These are phyloP conservation scores for Larix kaempferi DNA, from an alignment of 75 land plant species.

Conservation along the genomic window DNA sequence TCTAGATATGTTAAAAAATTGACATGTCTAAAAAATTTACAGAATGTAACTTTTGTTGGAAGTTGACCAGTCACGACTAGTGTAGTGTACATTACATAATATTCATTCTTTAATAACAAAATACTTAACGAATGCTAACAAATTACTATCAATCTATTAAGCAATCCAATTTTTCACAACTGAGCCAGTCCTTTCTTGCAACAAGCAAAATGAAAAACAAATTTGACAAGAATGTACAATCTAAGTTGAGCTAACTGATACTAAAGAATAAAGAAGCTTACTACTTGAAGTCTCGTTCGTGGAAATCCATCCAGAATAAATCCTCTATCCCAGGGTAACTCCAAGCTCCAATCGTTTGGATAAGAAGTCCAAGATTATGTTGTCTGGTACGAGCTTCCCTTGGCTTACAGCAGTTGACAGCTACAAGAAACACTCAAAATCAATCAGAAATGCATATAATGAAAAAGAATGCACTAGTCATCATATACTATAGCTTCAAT, in stretches of 20 bases:
- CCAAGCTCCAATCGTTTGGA: slow-evolving; percentile 76
- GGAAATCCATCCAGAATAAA: slow-evolving; percentile 93
- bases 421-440: slow-evolving; percentile 16
- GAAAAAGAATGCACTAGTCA: neutral
- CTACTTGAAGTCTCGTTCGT: slow-evolving; percentile 75
- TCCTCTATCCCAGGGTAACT: slow-evolving; percentile 63
- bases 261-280: slow-evolving; percentile 29
- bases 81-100: neutral
- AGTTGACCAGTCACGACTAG: neutral
- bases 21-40: neutral
- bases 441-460: neutral
- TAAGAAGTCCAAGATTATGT: slow-evolving; percentile 59
- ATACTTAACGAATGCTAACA: neutral
- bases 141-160: neutral
- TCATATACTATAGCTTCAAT: neutral
- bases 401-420: slow-evolving; percentile 56
- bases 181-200: neutral
- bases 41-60: neutral
- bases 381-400: slow-evolving; percentile 78
- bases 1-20: neutral
- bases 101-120: neutral
- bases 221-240: neutral
- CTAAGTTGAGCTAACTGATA: neutral
- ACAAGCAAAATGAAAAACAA: neutral
- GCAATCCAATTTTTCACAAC: neutral